Percentiles rank a stretch among this genome's conserved stretches.
Conservation (phyloP, 345 rosid genomes). For the Brassica incana region DNA sequence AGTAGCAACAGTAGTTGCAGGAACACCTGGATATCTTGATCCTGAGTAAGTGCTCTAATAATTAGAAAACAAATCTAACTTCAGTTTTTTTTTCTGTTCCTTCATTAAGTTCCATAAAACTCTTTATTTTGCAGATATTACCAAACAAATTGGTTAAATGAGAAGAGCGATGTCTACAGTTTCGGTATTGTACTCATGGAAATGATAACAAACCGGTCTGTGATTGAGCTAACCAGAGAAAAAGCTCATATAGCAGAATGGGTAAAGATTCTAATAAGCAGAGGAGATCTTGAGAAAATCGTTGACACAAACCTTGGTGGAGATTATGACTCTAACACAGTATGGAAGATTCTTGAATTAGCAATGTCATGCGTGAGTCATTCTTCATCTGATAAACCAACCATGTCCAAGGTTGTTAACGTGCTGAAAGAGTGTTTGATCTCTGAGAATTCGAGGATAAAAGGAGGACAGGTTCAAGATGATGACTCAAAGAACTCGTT, state of each 20-base stretch:
- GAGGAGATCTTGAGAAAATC: constrained; percentile 23
- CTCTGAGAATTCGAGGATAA: constrained; percentile 13
- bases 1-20: constrained; percentile 30
- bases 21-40: constrained; percentile 48
- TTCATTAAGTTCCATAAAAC: neutral
- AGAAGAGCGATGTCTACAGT: constrained; percentile 20
- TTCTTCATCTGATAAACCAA: constrained; percentile 36
- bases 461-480: neutral
- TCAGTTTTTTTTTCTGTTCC: neutral
- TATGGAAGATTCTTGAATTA: constrained; percentile 37
- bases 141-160: constrained; percentile 37
- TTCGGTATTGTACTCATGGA: constrained; percentile 49
- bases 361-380: constrained; percentile 31
- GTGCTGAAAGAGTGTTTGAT: constrained; percentile 29
- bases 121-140: constrained; percentile 37
- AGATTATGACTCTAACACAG: constrained; percentile 25
- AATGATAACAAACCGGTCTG: constrained; percentile 42
- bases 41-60: constrained; percentile 40
- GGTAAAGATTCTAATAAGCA: constrained; percentile 16
- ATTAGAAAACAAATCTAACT: neutral
- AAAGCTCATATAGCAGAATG: constrained; percentile 35
- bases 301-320: constrained; percentile 24
- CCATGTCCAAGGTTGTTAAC: constrained; percentile 29
- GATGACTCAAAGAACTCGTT: constrained; percentile 26
- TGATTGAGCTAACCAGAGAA: constrained; percentile 25